Base-by-base conservation (phyloP, 1,284 basidiomycete genomes). In the Phaffia rhodozyma region DNA sequence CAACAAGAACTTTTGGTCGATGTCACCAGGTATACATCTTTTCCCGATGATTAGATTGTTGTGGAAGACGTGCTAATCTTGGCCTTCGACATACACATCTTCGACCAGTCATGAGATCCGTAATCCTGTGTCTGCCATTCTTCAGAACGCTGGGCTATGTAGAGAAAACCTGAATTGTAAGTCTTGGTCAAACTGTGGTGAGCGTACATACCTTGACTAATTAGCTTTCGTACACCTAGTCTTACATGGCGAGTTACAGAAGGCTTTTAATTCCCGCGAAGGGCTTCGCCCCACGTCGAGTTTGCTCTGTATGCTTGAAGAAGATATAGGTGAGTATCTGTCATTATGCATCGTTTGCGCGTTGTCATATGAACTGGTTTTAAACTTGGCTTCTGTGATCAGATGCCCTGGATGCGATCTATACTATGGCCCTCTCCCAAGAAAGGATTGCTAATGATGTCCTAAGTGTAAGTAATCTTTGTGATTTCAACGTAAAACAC, bases 91-190 rank as follows among this genome's bases (percentile, higher is more conserved):
- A 34, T 34, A 9, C 32, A 34, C 7, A 16, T 16, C 13, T 43
- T 16, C 13, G 13, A 43, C 5, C 16, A 43, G 38, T 16, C 58
- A 61, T 50, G 58, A 60, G 55, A 51, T 66, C 21, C 54, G 64
- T 21, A 66, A 66, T 49, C 64, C 64, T 1, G 58, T 66, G 2
- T 58, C 55, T 16, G 64, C 64, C 2, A 56, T 61, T 53, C 60
- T 64, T 0, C 52, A 64, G 20, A 57, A 60, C 63, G 43, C 54
- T 23, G 54, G 52, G 4, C 25, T 61, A 3, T 38, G 38, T 54
- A 56, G 51, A 47, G 43, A 34, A n/a, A 56, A 56, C 55, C 16
- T 62, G 38, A 5, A 43, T 43, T 29, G 23, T 9, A 3, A 13
- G 47, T 29, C 16, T 43, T 43, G 38, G 13, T 43, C 38, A 2